These are phyloP conservation scores for Puccinia novopanici DNA, from an alignment of 1,284 basidiomycete species.

Conservation along the genomic window DNA sequence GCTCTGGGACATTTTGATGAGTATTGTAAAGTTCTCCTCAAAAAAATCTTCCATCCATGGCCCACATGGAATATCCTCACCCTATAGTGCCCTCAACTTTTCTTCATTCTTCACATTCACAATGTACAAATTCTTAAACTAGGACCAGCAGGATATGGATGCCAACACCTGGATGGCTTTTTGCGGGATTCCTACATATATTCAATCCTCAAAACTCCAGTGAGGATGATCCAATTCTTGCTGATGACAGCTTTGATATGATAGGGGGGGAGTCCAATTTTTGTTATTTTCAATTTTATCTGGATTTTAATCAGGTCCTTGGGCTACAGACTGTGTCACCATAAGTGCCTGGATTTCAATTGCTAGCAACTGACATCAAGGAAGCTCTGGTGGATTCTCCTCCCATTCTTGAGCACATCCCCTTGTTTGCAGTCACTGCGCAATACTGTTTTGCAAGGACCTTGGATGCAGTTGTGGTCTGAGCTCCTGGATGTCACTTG, in stretches of 20 bases:
- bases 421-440: too few relatives aligned
- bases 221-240: not conserved
- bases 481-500: too few relatives aligned
- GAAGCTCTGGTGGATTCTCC: too few relatives aligned
- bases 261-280: conserved; percentile 8
- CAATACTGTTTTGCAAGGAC: too few relatives aligned
- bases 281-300: not conserved
- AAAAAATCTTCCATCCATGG: conserved; percentile 2
- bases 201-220: not conserved
- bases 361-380: too few relatives aligned
- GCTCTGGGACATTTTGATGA: not conserved
- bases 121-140: not conserved
- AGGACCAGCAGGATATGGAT: not conserved
- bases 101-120: not conserved
- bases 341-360: too few relatives aligned
- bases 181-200: not conserved
- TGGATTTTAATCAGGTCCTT: not conserved
- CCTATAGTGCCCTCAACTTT: not conserved
- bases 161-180: not conserved
- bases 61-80: conserved; percentile 5
- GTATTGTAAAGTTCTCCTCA: not conserved
- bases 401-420: too few relatives aligned
- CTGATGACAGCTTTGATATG: not conserved
- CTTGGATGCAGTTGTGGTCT: too few relatives aligned
- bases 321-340: too few relatives aligned